Conservation (phyloP, 495 filamentous ascomycete genomes). For the Cairneyella variabilis region DNA sequence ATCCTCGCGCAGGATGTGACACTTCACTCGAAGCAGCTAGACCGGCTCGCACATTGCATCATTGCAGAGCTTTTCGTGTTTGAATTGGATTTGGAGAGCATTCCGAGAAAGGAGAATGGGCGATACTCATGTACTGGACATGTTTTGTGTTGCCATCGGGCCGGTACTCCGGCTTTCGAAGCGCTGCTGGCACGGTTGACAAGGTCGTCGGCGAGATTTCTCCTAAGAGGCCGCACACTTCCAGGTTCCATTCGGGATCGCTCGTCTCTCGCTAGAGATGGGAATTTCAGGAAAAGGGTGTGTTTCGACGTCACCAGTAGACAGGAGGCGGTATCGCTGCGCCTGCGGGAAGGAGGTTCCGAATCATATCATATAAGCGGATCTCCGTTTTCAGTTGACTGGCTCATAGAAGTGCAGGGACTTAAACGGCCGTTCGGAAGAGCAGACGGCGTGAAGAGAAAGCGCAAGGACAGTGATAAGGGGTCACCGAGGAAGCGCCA, state of each 20-base stretch:
- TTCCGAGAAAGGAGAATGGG: conserved; percentile 8
- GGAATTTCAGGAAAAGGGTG: conserved; percentile 15
- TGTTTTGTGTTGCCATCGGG: conserved; percentile 6
- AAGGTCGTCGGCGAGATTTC: conserved; percentile 12
- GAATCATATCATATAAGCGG: conserved; percentile 13
- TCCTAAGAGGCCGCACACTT: conserved; percentile 4
- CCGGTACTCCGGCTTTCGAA: conserved; percentile 5
- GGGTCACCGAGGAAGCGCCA: conserved; percentile 4
- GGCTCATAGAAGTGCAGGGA: background rate
- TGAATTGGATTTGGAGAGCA: conserved; percentile 4
- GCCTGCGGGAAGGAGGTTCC: conserved; percentile 6
- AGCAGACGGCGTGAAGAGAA: conserved; percentile 5
- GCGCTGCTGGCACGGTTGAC: background rate
- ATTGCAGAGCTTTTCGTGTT: conserved; percentile 17
- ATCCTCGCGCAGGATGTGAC: background rate
- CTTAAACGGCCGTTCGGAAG: conserved; percentile 1
- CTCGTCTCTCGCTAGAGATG: conserved; percentile 1
- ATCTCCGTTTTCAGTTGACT: conserved; percentile 14
- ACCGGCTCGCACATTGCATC: conserved; percentile 8
- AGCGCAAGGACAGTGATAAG: conserved; percentile 1
- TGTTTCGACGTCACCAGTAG: conserved; percentile 8
- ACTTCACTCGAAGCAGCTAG: conserved; percentile 6
- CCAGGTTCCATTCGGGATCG: conserved; percentile 1
- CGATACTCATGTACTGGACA: conserved; percentile 6
- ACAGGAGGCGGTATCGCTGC: background rate